These are phyloP conservation scores for Saturnispora sekii DNA, from an alignment of 805 yeast species.

Conservation along the genomic window DNA sequence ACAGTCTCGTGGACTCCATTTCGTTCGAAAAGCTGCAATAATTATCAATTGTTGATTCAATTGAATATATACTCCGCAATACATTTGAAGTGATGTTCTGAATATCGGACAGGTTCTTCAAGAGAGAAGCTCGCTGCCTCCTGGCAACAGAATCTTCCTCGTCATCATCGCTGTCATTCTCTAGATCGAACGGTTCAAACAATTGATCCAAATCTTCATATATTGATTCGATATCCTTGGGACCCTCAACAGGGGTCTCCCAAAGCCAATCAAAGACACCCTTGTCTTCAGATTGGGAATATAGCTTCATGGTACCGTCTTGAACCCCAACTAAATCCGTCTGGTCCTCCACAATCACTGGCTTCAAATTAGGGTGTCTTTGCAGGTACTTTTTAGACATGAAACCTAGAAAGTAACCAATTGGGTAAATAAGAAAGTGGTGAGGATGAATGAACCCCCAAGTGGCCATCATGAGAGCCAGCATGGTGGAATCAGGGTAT, in stretches of 20 bases:
- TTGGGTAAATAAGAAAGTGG: slow-evolving; percentile 53
- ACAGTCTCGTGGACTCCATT: slow-evolving; percentile 50
- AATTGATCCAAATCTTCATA: slow-evolving; percentile 5
- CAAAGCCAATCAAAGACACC: slow-evolving; percentile 14
- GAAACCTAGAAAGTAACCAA: slow-evolving; percentile 44
- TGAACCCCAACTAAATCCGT: no score
- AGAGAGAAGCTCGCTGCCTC: slow-evolving; percentile 14
- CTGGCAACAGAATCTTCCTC: no score
- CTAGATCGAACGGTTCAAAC: slow-evolving; percentile 13
- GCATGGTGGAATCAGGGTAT: slow-evolving; percentile 58
- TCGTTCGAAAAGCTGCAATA: slow-evolving; percentile 68
- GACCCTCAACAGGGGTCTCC: slow-evolving; percentile 9
- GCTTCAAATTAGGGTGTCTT: slow-evolving; percentile 49
- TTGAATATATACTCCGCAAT: slow-evolving; percentile 37
- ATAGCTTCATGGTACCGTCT: no score
- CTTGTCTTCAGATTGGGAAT: slow-evolving; percentile 5
- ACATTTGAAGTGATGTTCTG: slow-evolving; percentile 55
- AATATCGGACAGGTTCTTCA: slow-evolving; percentile 62
- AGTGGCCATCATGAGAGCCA: slow-evolving; percentile 50
- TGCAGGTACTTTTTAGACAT: slow-evolving; percentile 62
- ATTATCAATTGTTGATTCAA: slow-evolving; percentile 48
- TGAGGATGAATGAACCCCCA: slow-evolving; percentile 65
- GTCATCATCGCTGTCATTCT: slow-evolving; percentile 23
- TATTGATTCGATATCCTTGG: slow-evolving; percentile 4
- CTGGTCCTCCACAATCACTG: slow-evolving; percentile 30